These are phyloP conservation scores for Drechslerella dactyloides DNA, from an alignment of 2,329 filamentous ascomycete genomes.

Conservation along the genomic window DNA sequence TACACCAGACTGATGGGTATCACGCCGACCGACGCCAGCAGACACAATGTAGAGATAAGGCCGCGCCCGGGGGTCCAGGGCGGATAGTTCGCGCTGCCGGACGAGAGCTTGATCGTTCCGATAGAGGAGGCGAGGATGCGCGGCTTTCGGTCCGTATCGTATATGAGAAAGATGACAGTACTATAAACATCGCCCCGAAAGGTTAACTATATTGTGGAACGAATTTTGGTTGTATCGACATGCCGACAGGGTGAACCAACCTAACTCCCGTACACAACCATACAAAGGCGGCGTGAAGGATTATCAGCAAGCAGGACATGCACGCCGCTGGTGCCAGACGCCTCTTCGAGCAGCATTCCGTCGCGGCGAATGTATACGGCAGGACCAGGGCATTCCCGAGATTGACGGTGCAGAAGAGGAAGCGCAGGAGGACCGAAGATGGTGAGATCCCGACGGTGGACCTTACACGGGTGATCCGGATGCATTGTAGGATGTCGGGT, in stretches of 20 bases:
- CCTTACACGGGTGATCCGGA: slow-evolving; percentile 22
- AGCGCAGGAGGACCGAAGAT: slow-evolving; percentile 30
- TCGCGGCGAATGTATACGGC: slow-evolving; percentile 42
- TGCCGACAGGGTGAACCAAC: slow-evolving; percentile 7
- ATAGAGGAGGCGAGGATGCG: slow-evolving; percentile 23
- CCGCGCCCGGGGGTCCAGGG: slow-evolving; percentile 36
- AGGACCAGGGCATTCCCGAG: slow-evolving; percentile 44
- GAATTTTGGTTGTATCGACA: no score
- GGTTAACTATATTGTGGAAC: no score
- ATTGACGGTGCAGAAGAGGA: slow-evolving; percentile 40
- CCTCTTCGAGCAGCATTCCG: slow-evolving; percentile 30
- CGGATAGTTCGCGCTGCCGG: slow-evolving; percentile 16
- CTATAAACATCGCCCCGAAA: no score
- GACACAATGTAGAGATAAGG: slow-evolving; percentile 21
- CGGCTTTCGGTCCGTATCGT: slow-evolving; percentile 22
- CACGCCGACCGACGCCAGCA: slow-evolving; percentile 14
- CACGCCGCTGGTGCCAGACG: slow-evolving; percentile 17
- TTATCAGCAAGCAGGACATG: slow-evolving; percentile 26
- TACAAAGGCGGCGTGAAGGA: slow-evolving; percentile 23
- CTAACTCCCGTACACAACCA: slow-evolving; percentile 34
- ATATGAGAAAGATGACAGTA: slow-evolving; percentile 23
- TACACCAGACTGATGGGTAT: slow-evolving; percentile 37
- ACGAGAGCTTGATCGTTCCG: slow-evolving; percentile 26
- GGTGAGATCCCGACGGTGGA: slow-evolving; percentile 41
- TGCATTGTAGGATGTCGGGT: slow-evolving; percentile 40